These are phyloP conservation scores for Arthromyces matolae DNA, from an alignment of 768 basidiomycete species.

Conservation along the genomic window DNA sequence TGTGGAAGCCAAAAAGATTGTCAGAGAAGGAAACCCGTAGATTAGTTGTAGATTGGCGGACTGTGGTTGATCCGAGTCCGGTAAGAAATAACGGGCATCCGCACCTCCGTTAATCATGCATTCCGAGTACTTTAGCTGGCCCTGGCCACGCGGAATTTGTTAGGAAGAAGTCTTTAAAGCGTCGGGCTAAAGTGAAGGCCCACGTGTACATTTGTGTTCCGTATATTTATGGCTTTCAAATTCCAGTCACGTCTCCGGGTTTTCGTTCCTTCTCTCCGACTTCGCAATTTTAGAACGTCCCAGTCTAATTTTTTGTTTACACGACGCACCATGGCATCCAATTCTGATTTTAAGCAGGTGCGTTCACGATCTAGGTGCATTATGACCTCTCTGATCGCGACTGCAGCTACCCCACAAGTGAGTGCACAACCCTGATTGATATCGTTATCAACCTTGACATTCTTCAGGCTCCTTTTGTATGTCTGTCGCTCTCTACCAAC, in stretches of 20 bases:
- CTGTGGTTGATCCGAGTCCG: constrained; percentile 10
- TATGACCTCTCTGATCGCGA: not conserved
- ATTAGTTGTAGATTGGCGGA: constrained; percentile 1
- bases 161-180: not conserved
- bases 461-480: constrained; percentile 48
- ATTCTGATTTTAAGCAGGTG: constrained; percentile 30
- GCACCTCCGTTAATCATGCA: constrained; percentile 4
- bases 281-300: constrained; percentile 8
- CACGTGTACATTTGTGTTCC: constrained; percentile 13
- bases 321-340: constrained; percentile 20
- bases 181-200: constrained; percentile 7
- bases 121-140: not conserved
- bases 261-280: constrained; percentile 13
- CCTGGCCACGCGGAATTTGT: not conserved
- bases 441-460: constrained; percentile 12
- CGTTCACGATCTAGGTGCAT: not conserved
- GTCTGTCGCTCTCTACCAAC: constrained; percentile 12
- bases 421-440: constrained; percentile 24
- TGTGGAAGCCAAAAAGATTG: constrained; percentile 13
- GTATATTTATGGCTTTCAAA: constrained; percentile 18
- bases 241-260: constrained; percentile 12
- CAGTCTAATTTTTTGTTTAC: not conserved
- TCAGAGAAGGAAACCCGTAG: constrained; percentile 8
- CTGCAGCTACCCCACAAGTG: constrained; percentile 36
- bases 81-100: constrained; percentile 6